Base-by-base conservation (phyloP, 768 basidiomycete genomes). In the Podaxis pistillaris region DNA sequence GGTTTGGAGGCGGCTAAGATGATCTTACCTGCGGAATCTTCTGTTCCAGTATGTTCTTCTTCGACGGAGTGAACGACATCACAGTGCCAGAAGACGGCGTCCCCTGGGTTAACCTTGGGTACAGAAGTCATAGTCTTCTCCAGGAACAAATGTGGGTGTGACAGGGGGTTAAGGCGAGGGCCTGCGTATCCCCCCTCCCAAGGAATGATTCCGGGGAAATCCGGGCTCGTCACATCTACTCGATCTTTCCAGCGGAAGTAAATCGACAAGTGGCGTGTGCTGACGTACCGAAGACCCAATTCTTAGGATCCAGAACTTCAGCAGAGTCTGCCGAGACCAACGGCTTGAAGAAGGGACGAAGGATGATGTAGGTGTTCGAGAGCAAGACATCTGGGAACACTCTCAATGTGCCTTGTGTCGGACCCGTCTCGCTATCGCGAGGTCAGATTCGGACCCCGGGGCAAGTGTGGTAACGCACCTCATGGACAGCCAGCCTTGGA, bases 1-100 rank as follows among this genome's bases (percentile, higher is more conserved):
- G 33, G 17, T 58, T 19, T n/a, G 11, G 3, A 58, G 30, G 41
- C 17, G 41, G 26, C n/a, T 19, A 22, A 8, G 17, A 17, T 57
- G 12, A 17, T 58, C 70, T 40, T 44, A 84, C 84, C 84, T 60
- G 84, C 83, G 26, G 86, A 88, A 66, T 86, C 86, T 46, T 68
- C 76, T 0, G 70, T 69, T 3, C 88, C 87, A 0, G 72, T 78
- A 69, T 89, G 86, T 60, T 83, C 78, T 47, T 65, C 57, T 66
- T 84, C 82, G 26, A 84, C 82, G 1, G 81, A 71, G 66, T 84
- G 82, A 6, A 82, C 72, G 28, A 81, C 78, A 69, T 84, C 82
- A 61, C 86, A 87, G 66, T 90, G 88, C 88, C 90, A 91, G 73
- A 88, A 91, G 2, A 90, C 88, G 67, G 87, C 85, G 68, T 93